These are phyloP conservation scores for Hyaloscypha finlandica DNA, from an alignment of 495 filamentous ascomycete genomes.

Conservation along the genomic window DNA sequence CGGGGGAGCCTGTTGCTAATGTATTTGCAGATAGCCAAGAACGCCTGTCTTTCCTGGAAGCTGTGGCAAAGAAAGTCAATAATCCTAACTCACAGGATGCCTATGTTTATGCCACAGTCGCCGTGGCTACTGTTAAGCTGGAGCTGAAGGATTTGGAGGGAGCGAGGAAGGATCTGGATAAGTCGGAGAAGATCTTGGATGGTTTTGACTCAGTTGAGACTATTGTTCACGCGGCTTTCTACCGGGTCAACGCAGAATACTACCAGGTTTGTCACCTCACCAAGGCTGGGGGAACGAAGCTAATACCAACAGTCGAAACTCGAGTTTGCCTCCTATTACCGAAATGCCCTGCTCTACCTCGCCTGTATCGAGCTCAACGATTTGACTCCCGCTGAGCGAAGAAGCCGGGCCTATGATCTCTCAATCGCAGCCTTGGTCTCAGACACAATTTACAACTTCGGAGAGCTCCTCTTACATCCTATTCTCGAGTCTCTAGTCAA, in stretches of 20 bases:
- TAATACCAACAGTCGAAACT: slow-evolving; percentile 59
- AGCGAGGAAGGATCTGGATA: slow-evolving; percentile 81
- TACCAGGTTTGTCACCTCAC: slow-evolving; percentile 61
- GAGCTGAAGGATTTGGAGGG: slow-evolving; percentile 72
- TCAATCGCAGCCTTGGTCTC: slow-evolving; percentile 89
- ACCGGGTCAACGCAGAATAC: slow-evolving; percentile 92
- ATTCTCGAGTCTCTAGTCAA: slow-evolving; percentile 79
- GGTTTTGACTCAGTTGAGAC: slow-evolving; percentile 94
- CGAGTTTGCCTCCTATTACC: slow-evolving; percentile 95
- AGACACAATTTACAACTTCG: slow-evolving; percentile 97
- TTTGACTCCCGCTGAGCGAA: slow-evolving; percentile 70
- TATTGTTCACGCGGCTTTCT: slow-evolving; percentile 95
- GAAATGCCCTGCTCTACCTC: slow-evolving; percentile 95
- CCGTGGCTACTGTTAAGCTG: slow-evolving; percentile 87
- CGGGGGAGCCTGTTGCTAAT: slow-evolving; percentile 15
- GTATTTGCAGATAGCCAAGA: slow-evolving; percentile 74
- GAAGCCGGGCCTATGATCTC: slow-evolving; percentile 85
- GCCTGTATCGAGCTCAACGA: slow-evolving; percentile 87
- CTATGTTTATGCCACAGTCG: slow-evolving; percentile 88
- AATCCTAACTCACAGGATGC: slow-evolving; percentile 93
- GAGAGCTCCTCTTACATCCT: slow-evolving; percentile 95
- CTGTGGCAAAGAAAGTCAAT: slow-evolving; percentile 85
- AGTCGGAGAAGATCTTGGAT: slow-evolving; percentile 84
- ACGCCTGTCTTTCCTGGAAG: slow-evolving; percentile 81
- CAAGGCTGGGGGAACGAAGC: slow-evolving; percentile 8